These are phyloP conservation scores for Ceratobasidium sp. DNA, from an alignment of 1,284 basidiomycete species.

Conservation along the genomic window DNA sequence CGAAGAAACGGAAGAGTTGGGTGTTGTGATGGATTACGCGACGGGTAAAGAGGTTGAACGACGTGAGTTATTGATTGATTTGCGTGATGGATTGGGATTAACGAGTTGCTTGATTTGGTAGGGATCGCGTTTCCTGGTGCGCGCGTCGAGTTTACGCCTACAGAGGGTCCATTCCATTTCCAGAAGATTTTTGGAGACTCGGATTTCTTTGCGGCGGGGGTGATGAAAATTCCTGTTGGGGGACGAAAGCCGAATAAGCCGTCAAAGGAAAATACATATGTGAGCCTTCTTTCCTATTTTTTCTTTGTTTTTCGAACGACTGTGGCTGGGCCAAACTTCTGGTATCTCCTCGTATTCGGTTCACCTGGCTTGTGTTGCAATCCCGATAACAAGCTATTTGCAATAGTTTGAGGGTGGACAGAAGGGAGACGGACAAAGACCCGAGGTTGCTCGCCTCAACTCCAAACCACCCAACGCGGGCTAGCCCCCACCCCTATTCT, in stretches of 20 bases:
- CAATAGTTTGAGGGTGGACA: too few relatives aligned
- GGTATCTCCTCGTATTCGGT: too few relatives aligned
- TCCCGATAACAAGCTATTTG: too few relatives aligned
- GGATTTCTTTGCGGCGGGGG: constrained; percentile 91
- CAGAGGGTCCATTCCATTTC: constrained; percentile 81
- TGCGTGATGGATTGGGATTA: constrained; percentile 13
- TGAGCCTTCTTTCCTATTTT: constrained; percentile 61
- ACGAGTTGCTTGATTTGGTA: constrained; percentile 53
- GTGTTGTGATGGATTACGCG: constrained; percentile 78
- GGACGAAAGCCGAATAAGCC: constrained; percentile 88
- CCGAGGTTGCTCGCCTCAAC: not conserved
- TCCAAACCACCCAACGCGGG: too few relatives aligned
- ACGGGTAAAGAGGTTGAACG: constrained; percentile 71
- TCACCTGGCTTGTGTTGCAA: too few relatives aligned
- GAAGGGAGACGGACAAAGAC: not conserved
- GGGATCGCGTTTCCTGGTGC: constrained; percentile 60
- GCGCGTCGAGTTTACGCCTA: constrained; percentile 62
- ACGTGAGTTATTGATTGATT: constrained; percentile 71
- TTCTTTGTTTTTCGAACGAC: not conserved
- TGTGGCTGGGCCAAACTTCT: too few relatives aligned
- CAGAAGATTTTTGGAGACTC: constrained; percentile 97
- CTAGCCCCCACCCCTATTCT: not conserved
- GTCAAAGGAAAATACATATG: constrained; percentile 95
- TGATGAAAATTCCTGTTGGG: constrained; percentile 83
- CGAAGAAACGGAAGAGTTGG: constrained; percentile 76